phyloP scores from a whole-genome alignment of 352 stramenopile genomes.

The Globisporangium lucens region DNA sequence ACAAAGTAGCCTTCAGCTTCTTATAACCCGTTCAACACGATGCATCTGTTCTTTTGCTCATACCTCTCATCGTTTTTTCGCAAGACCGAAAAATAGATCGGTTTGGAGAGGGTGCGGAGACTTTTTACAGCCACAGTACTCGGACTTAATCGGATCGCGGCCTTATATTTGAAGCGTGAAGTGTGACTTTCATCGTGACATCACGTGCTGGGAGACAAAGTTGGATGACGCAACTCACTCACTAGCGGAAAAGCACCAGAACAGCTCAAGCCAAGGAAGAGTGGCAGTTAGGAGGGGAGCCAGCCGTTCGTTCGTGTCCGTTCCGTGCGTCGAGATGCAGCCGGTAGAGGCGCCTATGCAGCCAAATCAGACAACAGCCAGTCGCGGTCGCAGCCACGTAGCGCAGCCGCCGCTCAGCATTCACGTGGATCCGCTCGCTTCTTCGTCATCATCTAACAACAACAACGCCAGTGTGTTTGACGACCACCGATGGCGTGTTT shows the following conservation, averaged over 20 bases:
- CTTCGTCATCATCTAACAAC: background rate
- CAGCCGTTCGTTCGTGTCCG: background rate
- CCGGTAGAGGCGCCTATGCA: background rate
- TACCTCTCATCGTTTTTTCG: no score
- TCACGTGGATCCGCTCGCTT: background rate
- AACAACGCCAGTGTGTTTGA: background rate
- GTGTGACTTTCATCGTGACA: background rate
- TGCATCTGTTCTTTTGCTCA: no score
- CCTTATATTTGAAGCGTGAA: background rate
- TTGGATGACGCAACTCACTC: conserved; percentile 9
- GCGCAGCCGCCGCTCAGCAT: background rate
- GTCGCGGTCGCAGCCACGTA: background rate
- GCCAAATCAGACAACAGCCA: background rate
- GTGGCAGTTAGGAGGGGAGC: background rate
- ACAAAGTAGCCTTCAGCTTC: no score
- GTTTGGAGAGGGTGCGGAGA: no score
- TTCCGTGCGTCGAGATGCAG: conserved; percentile 8
- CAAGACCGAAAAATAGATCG: no score
- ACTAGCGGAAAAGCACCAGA: background rate
- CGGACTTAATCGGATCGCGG: background rate
- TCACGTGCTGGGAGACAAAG: background rate
- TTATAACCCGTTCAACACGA: no score
- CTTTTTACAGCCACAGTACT: no score
- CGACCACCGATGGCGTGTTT: background rate
- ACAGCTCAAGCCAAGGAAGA: background rate